A percentile compares a stretch with the other conserved stretches of the same genome.
Evolutionary conservation across 257 asterid species (phyloP).

Genomic region (Mitragyna speciosa): DNA sequence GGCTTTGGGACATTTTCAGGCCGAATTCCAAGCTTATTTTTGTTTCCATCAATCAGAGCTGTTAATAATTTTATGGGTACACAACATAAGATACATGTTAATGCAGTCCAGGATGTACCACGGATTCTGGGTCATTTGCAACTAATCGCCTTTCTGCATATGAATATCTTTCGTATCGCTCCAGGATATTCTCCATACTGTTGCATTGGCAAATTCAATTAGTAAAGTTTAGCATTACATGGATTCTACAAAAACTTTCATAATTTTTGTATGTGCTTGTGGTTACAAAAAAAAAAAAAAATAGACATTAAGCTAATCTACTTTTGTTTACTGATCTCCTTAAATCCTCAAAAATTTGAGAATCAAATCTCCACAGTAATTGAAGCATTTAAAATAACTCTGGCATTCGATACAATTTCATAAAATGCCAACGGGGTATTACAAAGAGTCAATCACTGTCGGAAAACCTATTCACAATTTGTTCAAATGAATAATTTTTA

Average conservation of each 20-base stretch:
- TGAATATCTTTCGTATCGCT: constrained; percentile 82
- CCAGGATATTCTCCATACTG: constrained; percentile 93
- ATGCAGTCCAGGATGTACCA: constrained; percentile 31
- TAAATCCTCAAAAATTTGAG: too few relatives aligned
- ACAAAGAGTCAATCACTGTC: too few relatives aligned
- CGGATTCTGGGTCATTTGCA: constrained; percentile 52
- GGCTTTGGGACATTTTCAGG: not conserved
- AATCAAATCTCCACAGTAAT: too few relatives aligned
- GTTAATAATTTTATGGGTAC: not conserved
- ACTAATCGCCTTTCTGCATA: constrained; percentile 70
- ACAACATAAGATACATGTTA: not conserved
- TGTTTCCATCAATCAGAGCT: not conserved
- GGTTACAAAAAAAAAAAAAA: too few relatives aligned
- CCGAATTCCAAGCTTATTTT: not conserved
- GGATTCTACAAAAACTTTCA: not conserved
- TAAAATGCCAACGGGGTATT: too few relatives aligned
- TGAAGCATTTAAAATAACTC: too few relatives aligned
- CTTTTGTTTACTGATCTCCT: too few relatives aligned
- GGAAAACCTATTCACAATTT: too few relatives aligned
- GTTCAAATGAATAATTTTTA: too few relatives aligned
- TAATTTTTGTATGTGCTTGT: too few relatives aligned
- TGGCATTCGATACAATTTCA: too few relatives aligned
- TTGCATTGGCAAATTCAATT: not conserved
- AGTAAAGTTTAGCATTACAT: not conserved
- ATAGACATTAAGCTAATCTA: too few relatives aligned